phyloP scores from a whole-genome alignment of 805 yeast species.

The Sporopachydermia lactativora region DNA sequence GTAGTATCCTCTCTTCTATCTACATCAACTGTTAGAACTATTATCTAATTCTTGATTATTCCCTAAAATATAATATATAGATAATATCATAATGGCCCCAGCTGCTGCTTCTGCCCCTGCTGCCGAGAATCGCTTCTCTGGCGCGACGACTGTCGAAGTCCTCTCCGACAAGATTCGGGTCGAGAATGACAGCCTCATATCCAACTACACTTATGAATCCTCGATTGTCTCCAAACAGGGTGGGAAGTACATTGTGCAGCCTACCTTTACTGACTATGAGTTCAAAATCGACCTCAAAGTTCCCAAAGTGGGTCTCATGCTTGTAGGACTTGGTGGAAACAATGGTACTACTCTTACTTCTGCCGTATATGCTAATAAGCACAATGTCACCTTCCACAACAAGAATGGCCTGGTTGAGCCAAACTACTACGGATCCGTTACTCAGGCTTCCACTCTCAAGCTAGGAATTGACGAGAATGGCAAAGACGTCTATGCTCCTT shows the following conservation, averaged over 20 bases:
- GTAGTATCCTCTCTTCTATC: too few relatives aligned
- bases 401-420: slow-evolving; percentile 66
- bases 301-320: slow-evolving; percentile 78
- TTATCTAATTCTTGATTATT: not conserved
- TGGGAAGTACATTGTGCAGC: slow-evolving; percentile 51
- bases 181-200: slow-evolving; percentile 34
- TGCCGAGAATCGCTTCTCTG: slow-evolving; percentile 20
- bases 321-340: slow-evolving; percentile 95
- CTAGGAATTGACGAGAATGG: slow-evolving; percentile 76
- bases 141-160: slow-evolving; percentile 35
- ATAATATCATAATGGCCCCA: not conserved
- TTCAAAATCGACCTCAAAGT: slow-evolving; percentile 72
- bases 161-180: slow-evolving; percentile 37
- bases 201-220: slow-evolving; percentile 60
- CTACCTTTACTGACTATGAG: slow-evolving; percentile 58
- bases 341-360: slow-evolving; percentile 88
- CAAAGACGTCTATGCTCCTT: slow-evolving; percentile 83
- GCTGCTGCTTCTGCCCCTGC: slow-evolving; percentile 14
- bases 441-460: slow-evolving; percentile 83
- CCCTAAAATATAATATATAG: not conserved
- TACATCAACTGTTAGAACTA: too few relatives aligned
- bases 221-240: slow-evolving; percentile 47
- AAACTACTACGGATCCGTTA: slow-evolving; percentile 88
- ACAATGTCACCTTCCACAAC: slow-evolving; percentile 63
- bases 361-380: slow-evolving; percentile 73